Percentiles rank a stretch among this genome's conserved stretches.
Evolutionary conservation across 1,139 yeast species (phyloP).

Genomic region (Taiozyma onychis): DNA sequence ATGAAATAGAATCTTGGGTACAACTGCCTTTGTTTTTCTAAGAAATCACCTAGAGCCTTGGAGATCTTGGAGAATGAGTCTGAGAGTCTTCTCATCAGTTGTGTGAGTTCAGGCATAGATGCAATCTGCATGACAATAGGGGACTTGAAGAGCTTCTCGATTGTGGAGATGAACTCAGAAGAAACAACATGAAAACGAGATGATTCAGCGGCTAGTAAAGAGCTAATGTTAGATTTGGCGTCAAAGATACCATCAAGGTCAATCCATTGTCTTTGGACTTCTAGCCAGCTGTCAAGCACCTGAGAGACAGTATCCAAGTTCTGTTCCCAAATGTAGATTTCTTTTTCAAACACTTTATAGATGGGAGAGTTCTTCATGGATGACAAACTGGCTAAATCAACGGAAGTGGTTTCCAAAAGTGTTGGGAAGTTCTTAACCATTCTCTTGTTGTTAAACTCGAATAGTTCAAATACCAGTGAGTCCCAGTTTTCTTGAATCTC

Average conservation of each 20-base stretch:
- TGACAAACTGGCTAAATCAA: constrained; percentile 54
- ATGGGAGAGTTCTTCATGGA: constrained; percentile 74
- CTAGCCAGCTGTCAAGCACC: constrained; percentile 70
- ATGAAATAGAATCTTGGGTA: constrained; percentile 85
- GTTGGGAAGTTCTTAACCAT: constrained; percentile 67
- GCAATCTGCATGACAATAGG: constrained; percentile 55
- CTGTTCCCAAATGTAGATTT: constrained; percentile 49
- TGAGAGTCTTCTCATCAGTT: constrained; percentile 43
- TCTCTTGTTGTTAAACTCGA: constrained; percentile 47
- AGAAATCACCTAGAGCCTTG: constrained; percentile 67
- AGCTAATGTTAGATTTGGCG: constrained; percentile 50
- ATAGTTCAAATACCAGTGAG: constrained; percentile 42
- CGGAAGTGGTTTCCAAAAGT: constrained; percentile 53
- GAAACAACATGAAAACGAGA: constrained; percentile 62
- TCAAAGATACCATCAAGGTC: constrained; percentile 78
- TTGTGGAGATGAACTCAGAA: constrained; percentile 49
- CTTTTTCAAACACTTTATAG: constrained; percentile 56
- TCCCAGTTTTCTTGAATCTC: constrained; percentile 48
- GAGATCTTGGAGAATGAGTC: constrained; percentile 56
- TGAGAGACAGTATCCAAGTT: constrained; percentile 46
- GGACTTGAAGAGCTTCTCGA: constrained; percentile 46
- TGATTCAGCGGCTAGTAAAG: constrained; percentile 64
- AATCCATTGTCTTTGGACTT: constrained; percentile 86
- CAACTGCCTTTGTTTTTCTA: constrained; percentile 71
- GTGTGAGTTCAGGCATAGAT: constrained; percentile 44